Conservation (phyloP, 345 rosid genomes). For the Nasturtium officinale region DNA sequence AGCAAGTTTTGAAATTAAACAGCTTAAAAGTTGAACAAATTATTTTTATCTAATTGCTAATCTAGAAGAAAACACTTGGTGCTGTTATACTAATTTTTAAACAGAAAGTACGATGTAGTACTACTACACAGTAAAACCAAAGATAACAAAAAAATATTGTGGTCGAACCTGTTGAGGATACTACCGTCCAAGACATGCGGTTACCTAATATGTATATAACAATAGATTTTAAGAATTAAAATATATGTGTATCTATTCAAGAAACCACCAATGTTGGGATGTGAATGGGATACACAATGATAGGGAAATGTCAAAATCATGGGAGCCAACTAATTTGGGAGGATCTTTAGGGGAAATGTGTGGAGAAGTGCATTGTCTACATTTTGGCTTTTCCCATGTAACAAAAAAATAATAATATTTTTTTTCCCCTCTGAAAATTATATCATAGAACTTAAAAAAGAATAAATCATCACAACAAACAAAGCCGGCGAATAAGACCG, state of each 20-base stretch:
- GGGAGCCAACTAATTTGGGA: slow-evolving; percentile 46
- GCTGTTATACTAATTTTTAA: not conserved
- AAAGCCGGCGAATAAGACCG: no score
- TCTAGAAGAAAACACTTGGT: not conserved
- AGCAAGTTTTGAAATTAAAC: no score
- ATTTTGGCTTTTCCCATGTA: slow-evolving; percentile 35
- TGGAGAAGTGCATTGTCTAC: slow-evolving; percentile 26
- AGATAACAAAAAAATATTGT: not conserved
- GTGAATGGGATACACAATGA: slow-evolving; percentile 42
- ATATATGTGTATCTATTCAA: not conserved
- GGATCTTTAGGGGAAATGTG: slow-evolving; percentile 37
- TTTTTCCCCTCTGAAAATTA: no score
- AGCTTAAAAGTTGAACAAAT: not conserved
- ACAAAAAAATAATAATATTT: not conserved
- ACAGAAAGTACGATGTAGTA: slow-evolving; percentile 25
- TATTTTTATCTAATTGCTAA: not conserved
- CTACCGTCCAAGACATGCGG: not conserved
- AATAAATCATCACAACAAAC: no score
- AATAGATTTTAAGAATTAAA: not conserved
- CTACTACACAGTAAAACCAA: slow-evolving; percentile 10
- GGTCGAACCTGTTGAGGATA: slow-evolving; percentile 5
- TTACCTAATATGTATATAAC: not conserved
- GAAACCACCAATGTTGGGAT: slow-evolving; percentile 31
- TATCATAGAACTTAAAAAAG: no score
- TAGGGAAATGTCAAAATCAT: slow-evolving; percentile 42